phyloP scores from a whole-genome alignment of 164 flowering plant species.

The Liriodendron chinense region DNA sequence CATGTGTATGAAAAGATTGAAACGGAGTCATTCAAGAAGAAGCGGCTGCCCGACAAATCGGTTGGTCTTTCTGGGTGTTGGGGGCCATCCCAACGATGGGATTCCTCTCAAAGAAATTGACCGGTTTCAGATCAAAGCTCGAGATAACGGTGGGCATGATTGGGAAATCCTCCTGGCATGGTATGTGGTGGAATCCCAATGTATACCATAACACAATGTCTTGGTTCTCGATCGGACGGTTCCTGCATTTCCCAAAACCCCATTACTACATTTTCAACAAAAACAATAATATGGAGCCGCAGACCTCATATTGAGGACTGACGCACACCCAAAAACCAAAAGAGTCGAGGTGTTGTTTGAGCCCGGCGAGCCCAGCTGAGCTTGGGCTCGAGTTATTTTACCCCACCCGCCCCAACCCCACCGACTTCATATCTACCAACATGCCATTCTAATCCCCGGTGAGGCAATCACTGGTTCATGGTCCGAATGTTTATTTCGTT shows the following conservation, averaged over 20 bases:
- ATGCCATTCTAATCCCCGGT: no score
- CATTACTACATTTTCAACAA: slow-evolving; percentile 36
- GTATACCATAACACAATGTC: slow-evolving; percentile 91
- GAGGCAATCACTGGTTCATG: no score
- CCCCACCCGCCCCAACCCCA: no score
- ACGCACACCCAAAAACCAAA: no score
- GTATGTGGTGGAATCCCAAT: slow-evolving; percentile 81
- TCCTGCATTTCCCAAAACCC: slow-evolving; percentile 37
- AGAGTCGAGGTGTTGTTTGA: no score
- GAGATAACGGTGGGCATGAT: slow-evolving; percentile 82
- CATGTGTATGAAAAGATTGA: no score
- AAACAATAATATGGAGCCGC: background rate
- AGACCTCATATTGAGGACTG: background rate
- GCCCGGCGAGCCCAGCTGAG: no score
- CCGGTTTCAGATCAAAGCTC: slow-evolving; percentile 77
- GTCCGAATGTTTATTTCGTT: no score
- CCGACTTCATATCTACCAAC: no score
- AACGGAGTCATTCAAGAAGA: slow-evolving; percentile 19
- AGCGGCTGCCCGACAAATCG: slow-evolving; percentile 50
- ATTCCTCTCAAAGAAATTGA: slow-evolving; percentile 79
- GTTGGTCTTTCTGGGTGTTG: slow-evolving; percentile 50
- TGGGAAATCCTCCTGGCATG: slow-evolving; percentile 86
- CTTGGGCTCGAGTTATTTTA: no score
- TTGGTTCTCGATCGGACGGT: slow-evolving; percentile 58
- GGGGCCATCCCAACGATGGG: slow-evolving; percentile 64